Base-by-base conservation (phyloP, 208 protist species). In the Trypanosoma avium region DNA sequence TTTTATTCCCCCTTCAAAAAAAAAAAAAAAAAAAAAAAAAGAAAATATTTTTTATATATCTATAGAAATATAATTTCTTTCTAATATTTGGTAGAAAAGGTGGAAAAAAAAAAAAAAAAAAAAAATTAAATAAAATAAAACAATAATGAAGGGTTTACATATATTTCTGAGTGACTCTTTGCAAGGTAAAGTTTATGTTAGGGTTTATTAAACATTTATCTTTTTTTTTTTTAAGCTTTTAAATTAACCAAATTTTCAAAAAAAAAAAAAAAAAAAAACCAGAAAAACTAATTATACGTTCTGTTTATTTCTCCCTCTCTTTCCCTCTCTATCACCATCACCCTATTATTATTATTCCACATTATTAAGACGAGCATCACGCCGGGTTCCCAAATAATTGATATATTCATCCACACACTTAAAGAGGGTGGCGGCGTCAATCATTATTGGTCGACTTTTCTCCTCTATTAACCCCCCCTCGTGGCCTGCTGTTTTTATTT, bases 381-480 rank as follows among this genome's bases (percentile, higher is more conserved):
- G 78, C 21, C 86, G 74, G 9, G 88, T 88, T n/a, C 78, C 69
- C 13, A 94, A 73, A 59, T 80, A 94, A 8, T 63, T 33, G 8
- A 94, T 61, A 36, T 94, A 92, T 17, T 70, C 66, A 33, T 94
- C 66, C 13, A 90, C 77, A 4, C 71, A 65, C 35, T 73, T 73
- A 22, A 77, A 73, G 10, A 81, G 53, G 15, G 62, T 43, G 0
- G 47, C 73, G 0, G 83, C 77, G 61, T 89, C 84, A 35, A 91
- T 61, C 4, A 69, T 64, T 15, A 67, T 63, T 15, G 59, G 50
- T 17, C 45, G 4, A 47, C 59, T 7, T 47, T 33, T 48, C 33
- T 21, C 24, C 24, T 2, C 27, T n/a, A 38, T 17, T 53, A 27
- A 26, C 24, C 30, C n/a, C 12, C 9, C 12, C 42, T 64, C 36